Evolutionary conservation across 805 yeast genomes (phyloP).

Genomic region (Metschnikowia bowlesiae): DNA sequence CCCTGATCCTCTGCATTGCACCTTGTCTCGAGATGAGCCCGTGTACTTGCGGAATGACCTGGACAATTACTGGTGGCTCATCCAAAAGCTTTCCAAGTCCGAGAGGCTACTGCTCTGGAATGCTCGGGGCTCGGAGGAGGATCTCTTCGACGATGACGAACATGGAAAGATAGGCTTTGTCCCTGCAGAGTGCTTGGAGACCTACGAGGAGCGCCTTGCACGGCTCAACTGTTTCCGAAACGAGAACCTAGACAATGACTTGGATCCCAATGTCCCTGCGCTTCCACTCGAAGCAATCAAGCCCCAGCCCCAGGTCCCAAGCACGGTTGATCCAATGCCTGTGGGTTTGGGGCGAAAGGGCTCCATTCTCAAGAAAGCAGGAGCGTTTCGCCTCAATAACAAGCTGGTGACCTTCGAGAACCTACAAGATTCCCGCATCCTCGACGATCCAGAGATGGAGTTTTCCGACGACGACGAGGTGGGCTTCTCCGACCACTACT

Average conservation of each 20-base stretch:
- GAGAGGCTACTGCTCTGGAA: slow-evolving; percentile 21
- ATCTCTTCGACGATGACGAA: slow-evolving; percentile 29
- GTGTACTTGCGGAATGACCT: slow-evolving; percentile 80
- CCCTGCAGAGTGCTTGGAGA: slow-evolving; percentile 93
- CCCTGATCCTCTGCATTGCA: slow-evolving; percentile 90
- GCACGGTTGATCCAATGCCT: neutral
- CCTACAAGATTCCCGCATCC: slow-evolving; percentile 23
- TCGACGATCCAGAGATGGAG: slow-evolving; percentile 13
- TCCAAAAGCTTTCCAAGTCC: slow-evolving; percentile 40
- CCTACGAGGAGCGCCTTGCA: slow-evolving; percentile 87
- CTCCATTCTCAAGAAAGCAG: slow-evolving; percentile 14
- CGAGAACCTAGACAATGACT: slow-evolving; percentile 54
- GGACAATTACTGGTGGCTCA: slow-evolving; percentile 97
- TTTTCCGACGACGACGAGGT: slow-evolving; percentile 10
- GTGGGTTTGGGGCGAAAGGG: slow-evolving; percentile 7
- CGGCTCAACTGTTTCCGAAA: slow-evolving; percentile 89
- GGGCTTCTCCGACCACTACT: slow-evolving; percentile 19
- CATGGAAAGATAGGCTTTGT: slow-evolving; percentile 85
- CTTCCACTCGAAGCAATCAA: neutral
- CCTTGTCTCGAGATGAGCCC: slow-evolving; percentile 73
- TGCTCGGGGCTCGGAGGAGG: slow-evolving; percentile 13
- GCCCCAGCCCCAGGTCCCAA: neutral
- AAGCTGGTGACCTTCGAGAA: slow-evolving; percentile 41
- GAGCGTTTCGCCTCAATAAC: slow-evolving; percentile 11
- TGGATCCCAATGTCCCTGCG: neutral